Conservation (phyloP, 352 stramenopile species). For the Phytophthora ramorum region DNA sequence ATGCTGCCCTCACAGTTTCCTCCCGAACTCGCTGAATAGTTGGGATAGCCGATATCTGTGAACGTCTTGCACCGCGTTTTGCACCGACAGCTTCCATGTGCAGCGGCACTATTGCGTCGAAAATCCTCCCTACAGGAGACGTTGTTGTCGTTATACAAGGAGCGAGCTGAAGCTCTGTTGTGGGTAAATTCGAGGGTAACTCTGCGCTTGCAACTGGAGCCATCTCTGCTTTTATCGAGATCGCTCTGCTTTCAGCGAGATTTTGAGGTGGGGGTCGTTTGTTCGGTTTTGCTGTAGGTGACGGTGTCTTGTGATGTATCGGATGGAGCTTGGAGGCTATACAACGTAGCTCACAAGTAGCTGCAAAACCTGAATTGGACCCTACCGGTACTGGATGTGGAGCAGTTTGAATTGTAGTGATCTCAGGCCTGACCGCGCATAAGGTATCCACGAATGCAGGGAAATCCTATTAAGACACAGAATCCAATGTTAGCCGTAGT, state of each 20-base stretch:
- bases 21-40: neutral
- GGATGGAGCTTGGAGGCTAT: neutral
- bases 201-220: neutral
- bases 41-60: neutral
- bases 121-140: neutral
- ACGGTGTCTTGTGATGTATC: neutral
- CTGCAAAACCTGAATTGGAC: neutral
- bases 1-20: neutral
- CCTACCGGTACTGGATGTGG: slow-evolving; percentile 2
- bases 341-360: neutral
- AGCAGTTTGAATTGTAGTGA: neutral
- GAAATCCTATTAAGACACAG: slow-evolving; percentile 11
- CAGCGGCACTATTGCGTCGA: neutral
- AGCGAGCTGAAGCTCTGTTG: neutral
- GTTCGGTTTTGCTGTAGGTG: neutral
- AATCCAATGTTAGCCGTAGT: neutral
- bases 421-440: neutral
- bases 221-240: neutral
- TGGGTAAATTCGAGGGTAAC: neutral
- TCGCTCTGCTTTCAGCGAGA: neutral
- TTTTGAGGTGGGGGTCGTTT: neutral
- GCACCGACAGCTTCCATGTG: neutral
- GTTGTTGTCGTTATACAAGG: neutral
- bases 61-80: neutral
- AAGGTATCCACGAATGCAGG: slow-evolving; percentile 10